phyloP scores from a whole-genome alignment of 108 stramenopile species.

The Cyclostephanos invisitatus region DNA sequence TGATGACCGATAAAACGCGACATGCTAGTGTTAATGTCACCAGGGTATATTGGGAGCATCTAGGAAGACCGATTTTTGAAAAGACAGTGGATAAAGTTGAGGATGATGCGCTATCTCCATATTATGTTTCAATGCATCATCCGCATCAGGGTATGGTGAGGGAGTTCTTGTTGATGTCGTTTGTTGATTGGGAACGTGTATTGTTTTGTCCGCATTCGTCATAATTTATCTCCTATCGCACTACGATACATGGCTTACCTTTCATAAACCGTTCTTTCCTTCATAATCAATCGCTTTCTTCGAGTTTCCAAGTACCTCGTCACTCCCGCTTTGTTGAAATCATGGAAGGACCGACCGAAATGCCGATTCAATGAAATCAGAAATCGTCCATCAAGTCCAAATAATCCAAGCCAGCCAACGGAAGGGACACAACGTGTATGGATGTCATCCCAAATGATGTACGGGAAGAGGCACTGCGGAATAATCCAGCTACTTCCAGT shows the following conservation, averaged over 20 bases:
- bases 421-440: slow-evolving; percentile 86
- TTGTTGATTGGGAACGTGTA: too few relatives aligned
- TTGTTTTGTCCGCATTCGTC: too few relatives aligned
- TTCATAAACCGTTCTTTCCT: too few relatives aligned
- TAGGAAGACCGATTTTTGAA: slow-evolving; percentile 50
- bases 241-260: too few relatives aligned
- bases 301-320: too few relatives aligned
- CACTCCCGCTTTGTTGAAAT: slow-evolving; percentile 61
- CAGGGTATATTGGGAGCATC: slow-evolving; percentile 88
- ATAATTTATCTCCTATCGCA: too few relatives aligned
- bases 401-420: slow-evolving; percentile 64
- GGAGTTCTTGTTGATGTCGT: too few relatives aligned
- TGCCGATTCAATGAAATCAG: slow-evolving; percentile 71
- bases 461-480: slow-evolving; percentile 66
- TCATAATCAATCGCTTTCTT: too few relatives aligned
- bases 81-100: slow-evolving; percentile 57
- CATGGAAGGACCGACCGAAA: slow-evolving; percentile 66
- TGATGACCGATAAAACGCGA: slow-evolving; percentile 85
- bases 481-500: slow-evolving; percentile 76
- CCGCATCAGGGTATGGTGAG: slow-evolving; percentile 93
- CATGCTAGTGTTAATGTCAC: slow-evolving; percentile 85
- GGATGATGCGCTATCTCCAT: slow-evolving; percentile 38
- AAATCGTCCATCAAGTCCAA: slow-evolving; percentile 64
- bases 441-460: slow-evolving; percentile 86
- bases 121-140: slow-evolving; percentile 74